Percentiles rank a stretch among this genome's conserved stretches.
Conservation (phyloP, 2,329 filamentous ascomycete species). For the Intubia oerlemansii region DNA sequence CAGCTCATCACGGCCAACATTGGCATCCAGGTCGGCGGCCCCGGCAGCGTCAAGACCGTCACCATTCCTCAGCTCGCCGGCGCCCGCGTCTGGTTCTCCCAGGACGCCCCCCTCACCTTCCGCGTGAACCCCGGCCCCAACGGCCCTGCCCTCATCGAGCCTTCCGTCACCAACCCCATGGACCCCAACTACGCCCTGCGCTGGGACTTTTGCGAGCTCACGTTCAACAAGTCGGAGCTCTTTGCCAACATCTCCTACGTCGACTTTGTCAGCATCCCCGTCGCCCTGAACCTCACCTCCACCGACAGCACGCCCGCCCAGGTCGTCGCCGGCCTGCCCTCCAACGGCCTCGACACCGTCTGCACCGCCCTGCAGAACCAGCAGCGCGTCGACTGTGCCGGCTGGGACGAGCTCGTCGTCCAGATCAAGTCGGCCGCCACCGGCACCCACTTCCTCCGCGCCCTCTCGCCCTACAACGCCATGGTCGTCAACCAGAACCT, state of each 20-base stretch:
- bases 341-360: constrained; percentile 23
- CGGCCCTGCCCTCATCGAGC: constrained; percentile 48
- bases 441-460: constrained; percentile 19
- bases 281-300: constrained; percentile 31
- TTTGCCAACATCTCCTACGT: constrained; percentile 55
- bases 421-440: constrained; percentile 12
- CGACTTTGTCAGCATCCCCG: constrained; percentile 50
- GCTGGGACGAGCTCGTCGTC: constrained; percentile 30
- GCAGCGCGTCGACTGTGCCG: constrained; percentile 21
- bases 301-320: constrained; percentile 19
- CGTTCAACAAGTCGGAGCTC: constrained; percentile 36
- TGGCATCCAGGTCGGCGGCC: constrained; percentile 39
- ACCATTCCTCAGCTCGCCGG: constrained; percentile 50
- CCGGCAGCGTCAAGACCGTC: constrained; percentile 35
- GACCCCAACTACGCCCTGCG: constrained; percentile 39
- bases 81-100: constrained; percentile 51
- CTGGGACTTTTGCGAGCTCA: constrained; percentile 53
- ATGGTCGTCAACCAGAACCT: constrained; percentile 20
- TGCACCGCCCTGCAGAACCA: constrained; percentile 23
- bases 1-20: constrained; percentile 32
- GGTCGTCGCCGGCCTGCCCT: constrained; percentile 26
- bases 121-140: constrained; percentile 39
- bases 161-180: constrained; percentile 42
- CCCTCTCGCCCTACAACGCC: constrained; percentile 30
- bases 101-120: constrained; percentile 40